Evolutionary conservation across 768 basidiomycete species (phyloP).

Genomic region (Leccinum incarnatum): DNA sequence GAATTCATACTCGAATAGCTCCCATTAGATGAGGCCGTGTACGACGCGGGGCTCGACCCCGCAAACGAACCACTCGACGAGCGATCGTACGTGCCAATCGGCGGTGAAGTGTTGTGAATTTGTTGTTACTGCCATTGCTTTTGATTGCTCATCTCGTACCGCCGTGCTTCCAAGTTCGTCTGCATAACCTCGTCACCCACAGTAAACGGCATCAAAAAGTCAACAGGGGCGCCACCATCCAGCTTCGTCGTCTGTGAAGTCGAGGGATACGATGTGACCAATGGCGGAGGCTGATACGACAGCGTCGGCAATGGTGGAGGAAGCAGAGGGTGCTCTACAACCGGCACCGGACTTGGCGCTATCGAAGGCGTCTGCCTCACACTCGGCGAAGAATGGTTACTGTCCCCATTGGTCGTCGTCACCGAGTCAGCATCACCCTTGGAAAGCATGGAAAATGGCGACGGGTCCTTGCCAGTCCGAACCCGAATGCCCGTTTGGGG

Average conservation of each 20-base stretch:
- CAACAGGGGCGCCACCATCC: slow-evolving; percentile 13
- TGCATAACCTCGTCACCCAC: slow-evolving; percentile 19
- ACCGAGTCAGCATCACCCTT: slow-evolving; percentile 3
- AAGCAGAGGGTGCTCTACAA: slow-evolving; percentile 1
- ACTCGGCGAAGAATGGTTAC: background rate
- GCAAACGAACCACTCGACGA: slow-evolving; percentile 18
- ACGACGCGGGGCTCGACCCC: slow-evolving; percentile 26
- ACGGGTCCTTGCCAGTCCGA: slow-evolving; percentile 36
- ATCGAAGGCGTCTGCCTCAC: slow-evolving; percentile 12
- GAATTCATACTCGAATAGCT: slow-evolving; percentile 25
- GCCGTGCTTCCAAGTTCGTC: slow-evolving; percentile 10
- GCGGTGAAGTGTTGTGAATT: slow-evolving; percentile 6
- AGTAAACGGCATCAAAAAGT: slow-evolving; percentile 25
- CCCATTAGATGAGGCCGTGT: slow-evolving; percentile 19
- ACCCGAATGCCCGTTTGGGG: slow-evolving; percentile 50
- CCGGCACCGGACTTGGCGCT: slow-evolving; percentile 9
- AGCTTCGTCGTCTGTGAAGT: slow-evolving; percentile 12
- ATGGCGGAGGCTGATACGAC: slow-evolving; percentile 1
- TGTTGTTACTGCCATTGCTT: slow-evolving; percentile 3
- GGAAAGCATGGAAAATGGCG: slow-evolving; percentile 19
- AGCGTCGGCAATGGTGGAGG: slow-evolving; percentile 15
- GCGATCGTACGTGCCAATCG: slow-evolving; percentile 19
- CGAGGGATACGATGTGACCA: slow-evolving; percentile 12
- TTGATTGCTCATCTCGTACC: slow-evolving; percentile 16
- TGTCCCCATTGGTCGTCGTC: slow-evolving; percentile 5